phyloP scores from a whole-genome alignment of 2,329 filamentous ascomycete species.

The Chalaropsis thielavioides region DNA sequence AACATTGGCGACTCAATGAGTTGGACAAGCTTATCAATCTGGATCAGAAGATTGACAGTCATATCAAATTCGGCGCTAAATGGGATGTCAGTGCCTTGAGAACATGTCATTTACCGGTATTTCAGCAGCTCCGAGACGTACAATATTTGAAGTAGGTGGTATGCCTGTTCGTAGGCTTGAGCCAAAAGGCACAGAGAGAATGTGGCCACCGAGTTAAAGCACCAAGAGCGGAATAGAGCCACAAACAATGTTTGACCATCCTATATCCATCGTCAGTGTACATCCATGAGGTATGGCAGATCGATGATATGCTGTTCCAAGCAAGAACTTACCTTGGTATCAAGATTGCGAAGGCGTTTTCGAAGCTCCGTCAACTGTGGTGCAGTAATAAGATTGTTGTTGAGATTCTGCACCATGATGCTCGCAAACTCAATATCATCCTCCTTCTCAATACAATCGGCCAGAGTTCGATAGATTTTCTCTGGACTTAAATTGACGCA shows the following conservation, averaged over 20 bases:
- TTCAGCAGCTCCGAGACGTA: conserved; percentile 29
- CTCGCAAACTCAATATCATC: conserved; percentile 97
- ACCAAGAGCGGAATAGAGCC: conserved; percentile 89
- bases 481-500: conserved; percentile 88
- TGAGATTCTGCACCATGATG: conserved; percentile 98
- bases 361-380: conserved; percentile 84
- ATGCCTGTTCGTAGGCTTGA: conserved; percentile 95
- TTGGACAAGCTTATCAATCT: conserved; percentile 96
- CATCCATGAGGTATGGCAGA: neutral
- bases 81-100: neutral
- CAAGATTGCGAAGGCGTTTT: conserved; percentile 77
- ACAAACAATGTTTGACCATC: conserved; percentile 95
- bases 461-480: conserved; percentile 86
- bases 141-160: conserved; percentile 92
- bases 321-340: conserved; percentile 54
- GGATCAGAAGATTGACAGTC: conserved; percentile 96
- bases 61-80: conserved; percentile 84
- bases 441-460: conserved; percentile 93
- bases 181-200: conserved; percentile 92
- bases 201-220: conserved; percentile 93
- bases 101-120: neutral
- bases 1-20: conserved; percentile 94
- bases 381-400: conserved; percentile 97
- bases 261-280: conserved; percentile 27
- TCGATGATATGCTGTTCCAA: neutral